Evolutionary conservation across 2,329 filamentous ascomycete species (phyloP).

Genomic region (Pseudogymnoascus sp.): DNA sequence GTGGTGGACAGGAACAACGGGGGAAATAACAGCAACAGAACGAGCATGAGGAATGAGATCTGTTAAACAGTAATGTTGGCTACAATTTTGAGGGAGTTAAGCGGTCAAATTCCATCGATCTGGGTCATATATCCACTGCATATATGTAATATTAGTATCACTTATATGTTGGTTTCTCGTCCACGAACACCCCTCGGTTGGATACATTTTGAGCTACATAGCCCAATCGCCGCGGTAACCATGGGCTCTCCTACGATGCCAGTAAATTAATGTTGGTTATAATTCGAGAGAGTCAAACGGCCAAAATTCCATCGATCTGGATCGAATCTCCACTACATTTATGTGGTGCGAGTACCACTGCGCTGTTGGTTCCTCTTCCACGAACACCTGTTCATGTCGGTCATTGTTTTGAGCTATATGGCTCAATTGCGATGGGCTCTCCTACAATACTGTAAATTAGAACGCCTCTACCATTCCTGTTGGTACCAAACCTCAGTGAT

Average conservation of each 20-base stretch:
- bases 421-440: neutral
- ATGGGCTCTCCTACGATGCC: neutral
- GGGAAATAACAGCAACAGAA: neutral
- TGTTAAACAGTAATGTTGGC: neutral
- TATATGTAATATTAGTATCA: neutral
- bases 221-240: no score
- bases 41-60: neutral
- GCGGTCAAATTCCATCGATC: neutral
- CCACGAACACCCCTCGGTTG: neutral
- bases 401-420: neutral
- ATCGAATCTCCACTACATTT: neutral
- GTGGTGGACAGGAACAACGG: neutral
- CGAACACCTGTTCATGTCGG: neutral
- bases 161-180: neutral
- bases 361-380: neutral
- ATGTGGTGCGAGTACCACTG: neutral
- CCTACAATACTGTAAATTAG: neutral
- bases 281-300: neutral
- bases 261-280: neutral
- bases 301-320: neutral
- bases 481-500: neutral
- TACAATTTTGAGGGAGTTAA: neutral
- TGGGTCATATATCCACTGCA: neutral
- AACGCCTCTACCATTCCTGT: neutral
- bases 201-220: neutral